phyloP scores from a whole-genome alignment of 2,329 filamentous ascomycete species.

The Ramularia collo-cygni region DNA sequence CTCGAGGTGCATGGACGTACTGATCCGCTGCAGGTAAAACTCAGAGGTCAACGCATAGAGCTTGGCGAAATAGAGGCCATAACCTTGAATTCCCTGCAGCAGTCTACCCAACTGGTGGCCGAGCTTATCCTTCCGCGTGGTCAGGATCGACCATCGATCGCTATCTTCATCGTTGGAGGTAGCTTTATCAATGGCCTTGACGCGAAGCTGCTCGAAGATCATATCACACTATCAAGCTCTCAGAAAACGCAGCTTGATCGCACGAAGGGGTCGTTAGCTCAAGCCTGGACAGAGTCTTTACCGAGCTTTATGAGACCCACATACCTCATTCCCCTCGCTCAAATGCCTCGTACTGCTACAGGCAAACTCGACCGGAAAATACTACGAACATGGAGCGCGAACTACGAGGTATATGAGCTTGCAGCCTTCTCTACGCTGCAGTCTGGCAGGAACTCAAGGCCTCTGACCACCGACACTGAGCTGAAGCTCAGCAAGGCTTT shows the following conservation, averaged over 20 bases:
- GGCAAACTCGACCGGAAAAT: neutral
- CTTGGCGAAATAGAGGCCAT: slow-evolving; percentile 59
- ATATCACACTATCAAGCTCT: neutral
- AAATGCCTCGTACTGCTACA: neutral
- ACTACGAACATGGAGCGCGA: slow-evolving; percentile 1
- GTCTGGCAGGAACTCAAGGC: neutral
- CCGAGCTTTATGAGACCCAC: neutral
- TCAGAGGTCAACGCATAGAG: slow-evolving; percentile 71
- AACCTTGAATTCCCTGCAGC: neutral
- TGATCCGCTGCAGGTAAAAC: slow-evolving; percentile 55
- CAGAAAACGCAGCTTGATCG: neutral
- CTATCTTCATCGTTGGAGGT: neutral
- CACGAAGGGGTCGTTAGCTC: neutral
- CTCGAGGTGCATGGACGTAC: neutral
- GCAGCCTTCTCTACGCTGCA: neutral
- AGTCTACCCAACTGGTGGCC: neutral
- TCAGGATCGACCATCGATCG: neutral
- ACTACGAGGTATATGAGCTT: neutral
- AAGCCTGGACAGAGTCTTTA: neutral
- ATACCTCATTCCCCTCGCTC: neutral
- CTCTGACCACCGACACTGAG: neutral
- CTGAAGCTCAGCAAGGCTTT: neutral
- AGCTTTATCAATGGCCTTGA: neutral
- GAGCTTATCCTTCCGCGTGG: neutral
- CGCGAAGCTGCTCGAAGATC: neutral